Percentiles rank a stretch among this genome's conserved stretches.
Evolutionary conservation across 345 rosid species (phyloP).

Genomic region (Conringia planisiliqua): DNA sequence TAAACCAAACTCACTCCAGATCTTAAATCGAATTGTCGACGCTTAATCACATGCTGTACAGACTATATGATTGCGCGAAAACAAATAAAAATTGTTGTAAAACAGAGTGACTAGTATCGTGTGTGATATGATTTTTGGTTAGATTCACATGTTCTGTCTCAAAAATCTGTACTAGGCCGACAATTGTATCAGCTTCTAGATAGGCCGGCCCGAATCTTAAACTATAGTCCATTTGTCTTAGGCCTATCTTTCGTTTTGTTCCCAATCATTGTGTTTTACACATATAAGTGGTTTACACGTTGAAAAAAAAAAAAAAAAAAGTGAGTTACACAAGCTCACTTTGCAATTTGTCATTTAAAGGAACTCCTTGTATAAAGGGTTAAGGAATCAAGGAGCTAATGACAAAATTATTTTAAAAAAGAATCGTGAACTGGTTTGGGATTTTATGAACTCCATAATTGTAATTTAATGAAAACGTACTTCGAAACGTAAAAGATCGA

Average conservation of each 20-base stretch:
- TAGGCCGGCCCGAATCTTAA: constrained; percentile 2
- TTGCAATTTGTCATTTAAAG: neutral
- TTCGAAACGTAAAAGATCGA: constrained; percentile 9
- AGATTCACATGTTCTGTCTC: too few species aligned
- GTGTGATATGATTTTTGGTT: too few species aligned
- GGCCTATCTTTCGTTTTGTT: neutral
- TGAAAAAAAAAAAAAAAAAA: too few species aligned
- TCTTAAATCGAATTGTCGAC: too few species aligned
- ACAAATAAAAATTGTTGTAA: too few species aligned
- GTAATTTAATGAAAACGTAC: neutral
- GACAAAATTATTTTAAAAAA: neutral
- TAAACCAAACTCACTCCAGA: too few species aligned
- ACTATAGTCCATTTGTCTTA: neutral
- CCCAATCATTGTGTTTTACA: neutral
- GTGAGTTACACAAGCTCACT: neutral
- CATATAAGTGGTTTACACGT: too few species aligned
- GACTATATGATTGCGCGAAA: too few species aligned
- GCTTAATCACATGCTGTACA: too few species aligned
- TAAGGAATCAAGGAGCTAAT: neutral
- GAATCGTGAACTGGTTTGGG: neutral
- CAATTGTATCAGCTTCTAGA: neutral
- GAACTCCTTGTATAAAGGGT: neutral
- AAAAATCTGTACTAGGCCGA: too few species aligned
- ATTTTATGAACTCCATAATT: neutral
- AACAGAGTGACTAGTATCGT: too few species aligned